Evolutionary conservation across 768 basidiomycete genomes (phyloP), one percentile per base, ranked within the genome.

Genomic region (Vararia minispora): DNA sequence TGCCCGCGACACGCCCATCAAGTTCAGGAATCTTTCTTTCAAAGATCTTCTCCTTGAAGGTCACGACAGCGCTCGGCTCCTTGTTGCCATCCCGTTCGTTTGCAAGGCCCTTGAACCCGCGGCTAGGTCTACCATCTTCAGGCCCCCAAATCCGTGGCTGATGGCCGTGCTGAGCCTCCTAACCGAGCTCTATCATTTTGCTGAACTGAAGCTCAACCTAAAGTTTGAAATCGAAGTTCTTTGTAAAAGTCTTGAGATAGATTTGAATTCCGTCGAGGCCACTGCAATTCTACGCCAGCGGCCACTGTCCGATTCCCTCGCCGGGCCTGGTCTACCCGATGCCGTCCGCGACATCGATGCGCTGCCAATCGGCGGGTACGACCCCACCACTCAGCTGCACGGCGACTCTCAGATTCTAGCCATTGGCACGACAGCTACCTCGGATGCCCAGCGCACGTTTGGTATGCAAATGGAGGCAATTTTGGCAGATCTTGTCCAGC

Each of bases 221-320:
- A 98, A 97, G 60, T 99, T 99, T 53, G 95, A 98, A 61, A 98
- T 99, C 39, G 95, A 99, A 60, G 80, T 97, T 27, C 65, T 98
- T 14, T 98, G 94, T 71, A 92, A 90, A 58, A 75, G 76, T 23
- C 74, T 99, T 23, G 79, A 88, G 21, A 75, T 99, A 48, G 80
- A 90, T 50, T 71, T 97, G 21, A 86, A 85, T 53, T 58, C 77
- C 6, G 68, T 97, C 32, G 87, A 94, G 54, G 81, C 85, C 3
- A 80, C 90, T 5, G 79, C 72, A 4, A 71, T 92, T 35, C 65
- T 99, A 16, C 77, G 88, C 42, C 87, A 71, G 47, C 71, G 91
- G 2, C 80, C 85, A 14, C 53, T 79, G 8, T 53, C 68, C 21
- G 79, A 79, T 42, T 62, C 74, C 6, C 55, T 71, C 30, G 61